These are phyloP conservation scores for Melocanna baccifera DNA, from an alignment of 176 grass and related monocot species.

Conservation along the genomic window DNA sequence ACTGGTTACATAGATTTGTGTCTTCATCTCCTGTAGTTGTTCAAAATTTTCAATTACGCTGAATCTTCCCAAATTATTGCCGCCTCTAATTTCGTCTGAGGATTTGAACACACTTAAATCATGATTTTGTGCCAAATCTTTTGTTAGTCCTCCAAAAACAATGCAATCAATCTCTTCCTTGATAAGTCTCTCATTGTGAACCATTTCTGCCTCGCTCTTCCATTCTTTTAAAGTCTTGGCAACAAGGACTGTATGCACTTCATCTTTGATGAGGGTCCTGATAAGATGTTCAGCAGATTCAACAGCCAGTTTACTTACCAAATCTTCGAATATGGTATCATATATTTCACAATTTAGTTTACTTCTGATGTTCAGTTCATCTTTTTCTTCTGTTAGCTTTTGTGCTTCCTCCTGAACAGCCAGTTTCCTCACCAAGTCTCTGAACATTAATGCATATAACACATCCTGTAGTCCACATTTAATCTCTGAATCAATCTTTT, in stretches of 20 bases:
- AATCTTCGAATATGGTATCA: background rate
- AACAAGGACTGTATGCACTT: constrained; percentile 1
- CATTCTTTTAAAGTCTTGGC: constrained; percentile 16
- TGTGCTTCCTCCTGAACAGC: background rate
- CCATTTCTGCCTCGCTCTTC: constrained; percentile 8
- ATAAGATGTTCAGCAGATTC: constrained; percentile 12
- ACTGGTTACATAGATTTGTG: background rate
- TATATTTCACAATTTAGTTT: constrained; percentile 3
- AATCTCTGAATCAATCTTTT: constrained; percentile 20
- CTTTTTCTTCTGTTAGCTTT: constrained; percentile 26
- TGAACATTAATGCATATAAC: constrained; percentile 8
- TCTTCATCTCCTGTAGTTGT: background rate
- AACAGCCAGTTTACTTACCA: background rate
- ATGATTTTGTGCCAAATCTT: constrained; percentile 18
- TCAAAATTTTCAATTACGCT: background rate
- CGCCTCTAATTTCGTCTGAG: background rate
- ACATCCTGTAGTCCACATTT: constrained; percentile 31
- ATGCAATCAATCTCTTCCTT: background rate
- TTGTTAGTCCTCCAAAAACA: constrained; percentile 25
- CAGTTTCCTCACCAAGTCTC: constrained; percentile 7
- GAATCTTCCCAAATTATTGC: background rate
- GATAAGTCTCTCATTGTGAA: constrained; percentile 11
- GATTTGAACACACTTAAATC: background rate
- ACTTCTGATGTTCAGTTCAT: constrained; percentile 11
- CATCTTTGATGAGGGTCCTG: constrained; percentile 8